Conservation (phyloP, 2,329 filamentous ascomycete genomes). For the Trichophyton schoenleinii region DNA sequence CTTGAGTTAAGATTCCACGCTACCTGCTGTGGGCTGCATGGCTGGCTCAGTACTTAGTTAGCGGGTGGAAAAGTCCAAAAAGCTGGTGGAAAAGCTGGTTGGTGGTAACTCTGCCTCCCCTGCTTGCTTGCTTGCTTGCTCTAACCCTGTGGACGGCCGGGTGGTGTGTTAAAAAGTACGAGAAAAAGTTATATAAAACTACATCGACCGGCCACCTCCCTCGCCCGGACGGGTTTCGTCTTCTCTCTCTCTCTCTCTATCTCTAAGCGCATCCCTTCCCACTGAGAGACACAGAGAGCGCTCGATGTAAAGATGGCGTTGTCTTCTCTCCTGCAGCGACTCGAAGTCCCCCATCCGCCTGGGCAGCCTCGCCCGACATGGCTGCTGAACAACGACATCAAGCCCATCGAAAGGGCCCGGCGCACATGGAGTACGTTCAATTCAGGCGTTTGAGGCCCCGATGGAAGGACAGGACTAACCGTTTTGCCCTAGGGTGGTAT, state of each 20-base stretch:
- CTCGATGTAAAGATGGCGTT: not conserved
- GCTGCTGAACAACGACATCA: conserved; percentile 39
- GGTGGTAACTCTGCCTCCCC: no score
- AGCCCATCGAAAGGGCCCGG: conserved; percentile 33
- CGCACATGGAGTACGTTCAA: conserved; percentile 34
- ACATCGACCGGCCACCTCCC: not conserved
- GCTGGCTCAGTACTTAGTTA: no score
- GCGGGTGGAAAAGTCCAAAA: no score
- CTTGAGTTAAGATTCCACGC: not conserved
- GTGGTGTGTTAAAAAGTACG: not conserved
- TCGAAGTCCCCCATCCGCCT: conserved; percentile 1
- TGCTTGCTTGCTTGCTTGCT: no score
- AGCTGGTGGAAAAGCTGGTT: no score
- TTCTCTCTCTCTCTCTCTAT: no score
- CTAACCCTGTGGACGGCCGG: no score
- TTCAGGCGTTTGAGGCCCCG: conserved; percentile 19
- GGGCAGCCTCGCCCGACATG: not conserved
- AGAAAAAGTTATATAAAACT: not conserved
- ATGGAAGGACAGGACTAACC: not conserved
- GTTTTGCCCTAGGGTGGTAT: conserved; percentile 16
- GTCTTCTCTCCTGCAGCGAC: not conserved
- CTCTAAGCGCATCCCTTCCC: not conserved
- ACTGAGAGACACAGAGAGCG: not conserved
- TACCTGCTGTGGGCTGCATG: not conserved
- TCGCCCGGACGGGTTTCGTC: not conserved